Evolutionary conservation across 2,329 filamentous ascomycete species (phyloP).

Genomic region (Ascomycota sp.): DNA sequence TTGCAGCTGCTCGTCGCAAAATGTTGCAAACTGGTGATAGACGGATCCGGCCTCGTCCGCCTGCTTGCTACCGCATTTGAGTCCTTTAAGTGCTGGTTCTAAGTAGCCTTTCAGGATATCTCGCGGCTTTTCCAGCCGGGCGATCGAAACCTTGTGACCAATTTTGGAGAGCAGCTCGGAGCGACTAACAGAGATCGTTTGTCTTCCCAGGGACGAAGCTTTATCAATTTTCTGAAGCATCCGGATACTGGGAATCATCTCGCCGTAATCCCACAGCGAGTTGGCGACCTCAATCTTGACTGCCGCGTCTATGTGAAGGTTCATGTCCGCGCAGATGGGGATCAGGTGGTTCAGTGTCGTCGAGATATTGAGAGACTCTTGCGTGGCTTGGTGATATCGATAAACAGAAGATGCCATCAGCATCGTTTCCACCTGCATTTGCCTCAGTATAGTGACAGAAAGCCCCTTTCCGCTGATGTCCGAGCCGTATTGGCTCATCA

Average conservation of each 20-base stretch:
- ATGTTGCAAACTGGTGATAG: constrained; percentile 84
- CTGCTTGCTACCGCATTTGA: constrained; percentile 40
- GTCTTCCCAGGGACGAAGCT: constrained; percentile 39
- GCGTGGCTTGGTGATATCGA: constrained; percentile 59
- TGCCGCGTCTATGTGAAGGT: constrained; percentile 55
- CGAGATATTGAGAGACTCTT: constrained; percentile 72
- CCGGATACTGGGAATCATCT: constrained; percentile 70
- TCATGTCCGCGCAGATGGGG: constrained; percentile 45
- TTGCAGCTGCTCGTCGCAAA: constrained; percentile 86
- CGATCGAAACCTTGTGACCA: constrained; percentile 74
- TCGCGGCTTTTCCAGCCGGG: constrained; percentile 76
- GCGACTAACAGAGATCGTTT: constrained; percentile 50
- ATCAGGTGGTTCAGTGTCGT: constrained; percentile 67
- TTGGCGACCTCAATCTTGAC: constrained; percentile 69
- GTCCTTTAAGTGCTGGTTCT: constrained; percentile 60
- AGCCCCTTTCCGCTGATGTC: constrained; percentile 42
- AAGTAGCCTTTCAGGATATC: constrained; percentile 76
- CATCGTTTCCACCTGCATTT: constrained; percentile 59
- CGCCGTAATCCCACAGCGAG: constrained; percentile 85
- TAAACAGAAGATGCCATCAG: constrained; percentile 56
- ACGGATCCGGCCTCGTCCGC: constrained; percentile 67
- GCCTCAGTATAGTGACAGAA: constrained; percentile 39
- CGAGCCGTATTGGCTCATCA: constrained; percentile 49
- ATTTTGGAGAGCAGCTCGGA: constrained; percentile 73
- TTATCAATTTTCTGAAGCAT: constrained; percentile 59